Conservation (phyloP, 140 eudicot genomes). For the Stevia rebaudiana region DNA sequence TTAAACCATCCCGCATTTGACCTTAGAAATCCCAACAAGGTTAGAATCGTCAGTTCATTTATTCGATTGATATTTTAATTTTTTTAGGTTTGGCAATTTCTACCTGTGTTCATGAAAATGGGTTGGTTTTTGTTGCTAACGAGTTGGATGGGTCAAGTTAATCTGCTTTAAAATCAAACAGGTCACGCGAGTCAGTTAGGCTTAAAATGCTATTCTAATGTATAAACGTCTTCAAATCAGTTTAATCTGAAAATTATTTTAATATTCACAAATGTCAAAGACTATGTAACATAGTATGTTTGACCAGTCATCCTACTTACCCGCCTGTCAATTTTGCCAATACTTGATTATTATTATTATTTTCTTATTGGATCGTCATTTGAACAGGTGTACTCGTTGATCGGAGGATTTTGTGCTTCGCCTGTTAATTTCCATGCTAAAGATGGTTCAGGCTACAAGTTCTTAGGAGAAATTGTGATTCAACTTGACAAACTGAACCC, state of each 20-base stretch:
- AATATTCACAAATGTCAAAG: neutral
- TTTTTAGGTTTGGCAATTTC: neutral
- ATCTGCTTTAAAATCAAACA: neutral
- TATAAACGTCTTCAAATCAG: neutral
- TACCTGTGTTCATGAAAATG: neutral
- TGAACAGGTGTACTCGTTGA: constrained; percentile 71
- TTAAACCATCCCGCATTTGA: constrained; percentile 79
- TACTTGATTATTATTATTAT: neutral
- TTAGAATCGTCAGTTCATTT: constrained; percentile 5
- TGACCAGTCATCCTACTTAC: neutral
- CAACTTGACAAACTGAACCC: constrained; percentile 95
- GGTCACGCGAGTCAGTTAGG: neutral
- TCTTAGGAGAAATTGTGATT: constrained; percentile 83
- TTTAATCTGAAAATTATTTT: neutral
- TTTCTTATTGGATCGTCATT: neutral
- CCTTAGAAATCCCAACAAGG: constrained; percentile 92
- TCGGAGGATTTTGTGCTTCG: constrained; percentile 95
- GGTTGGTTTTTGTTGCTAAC: constrained; percentile 1
- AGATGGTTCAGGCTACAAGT: constrained; percentile 92
- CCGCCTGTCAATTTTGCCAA: neutral
- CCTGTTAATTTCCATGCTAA: constrained; percentile 88
- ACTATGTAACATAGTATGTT: neutral
- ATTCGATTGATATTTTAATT: neutral
- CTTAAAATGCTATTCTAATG: neutral
- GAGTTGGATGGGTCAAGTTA: neutral